Evolutionary conservation across 2,329 filamentous ascomycete species (phyloP).

Genomic region (Rosellinia necatrix): DNA sequence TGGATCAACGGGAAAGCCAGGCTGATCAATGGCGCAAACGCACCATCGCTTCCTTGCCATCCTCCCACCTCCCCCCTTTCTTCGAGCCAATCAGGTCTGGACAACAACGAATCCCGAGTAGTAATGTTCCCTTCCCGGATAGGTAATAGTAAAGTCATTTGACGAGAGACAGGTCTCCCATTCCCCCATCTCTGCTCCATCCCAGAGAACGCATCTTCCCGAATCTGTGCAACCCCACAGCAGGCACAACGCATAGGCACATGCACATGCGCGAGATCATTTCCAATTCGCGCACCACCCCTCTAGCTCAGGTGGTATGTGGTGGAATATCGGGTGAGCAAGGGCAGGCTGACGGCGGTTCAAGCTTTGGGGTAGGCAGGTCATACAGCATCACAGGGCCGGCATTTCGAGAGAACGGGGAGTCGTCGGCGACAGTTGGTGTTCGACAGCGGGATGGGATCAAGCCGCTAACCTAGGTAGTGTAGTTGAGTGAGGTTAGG

Average conservation of each 20-base stretch:
- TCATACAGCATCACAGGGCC: no score
- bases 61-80: slow-evolving; percentile 2
- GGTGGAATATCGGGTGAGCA: background rate
- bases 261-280: slow-evolving; percentile 1
- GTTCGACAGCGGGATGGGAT: slow-evolving; percentile 8
- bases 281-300: background rate
- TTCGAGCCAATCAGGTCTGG: background rate
- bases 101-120: slow-evolving; percentile 8
- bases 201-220: slow-evolving; percentile 14
- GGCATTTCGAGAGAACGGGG: no score
- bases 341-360: background rate
- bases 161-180: slow-evolving; percentile 21
- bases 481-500: no score
- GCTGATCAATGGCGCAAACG: slow-evolving; percentile 7
- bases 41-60: background rate
- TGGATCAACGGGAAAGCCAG: background rate
- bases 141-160: slow-evolving; percentile 18
- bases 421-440: no score
- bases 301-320: slow-evolving; percentile 10
- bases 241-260: slow-evolving; percentile 8
- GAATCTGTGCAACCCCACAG: slow-evolving; percentile 21
- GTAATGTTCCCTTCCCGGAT: background rate
- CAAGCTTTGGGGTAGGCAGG: background rate
- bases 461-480: slow-evolving; percentile 12
- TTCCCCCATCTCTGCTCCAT: slow-evolving; percentile 1